Conservation (phyloP, 805 yeast genomes). For the Wickerhamomyces bisporus region DNA sequence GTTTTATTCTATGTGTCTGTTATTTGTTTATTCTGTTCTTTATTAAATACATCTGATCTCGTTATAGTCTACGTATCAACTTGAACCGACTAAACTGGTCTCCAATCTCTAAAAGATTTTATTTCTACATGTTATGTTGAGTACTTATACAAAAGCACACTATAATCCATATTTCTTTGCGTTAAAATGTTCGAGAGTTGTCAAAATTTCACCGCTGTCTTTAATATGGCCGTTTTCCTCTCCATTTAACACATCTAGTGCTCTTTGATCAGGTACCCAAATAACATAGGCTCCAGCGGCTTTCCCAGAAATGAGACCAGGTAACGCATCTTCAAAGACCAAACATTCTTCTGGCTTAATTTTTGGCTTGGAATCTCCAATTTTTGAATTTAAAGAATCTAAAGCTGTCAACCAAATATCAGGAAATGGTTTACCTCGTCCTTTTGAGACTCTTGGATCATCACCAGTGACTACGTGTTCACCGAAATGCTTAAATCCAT, state of each 20-base stretch:
- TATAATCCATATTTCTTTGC: slow-evolving; percentile 40
- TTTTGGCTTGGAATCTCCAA: slow-evolving; percentile 29
- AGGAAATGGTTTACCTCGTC: slow-evolving; percentile 91
- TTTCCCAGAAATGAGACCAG: slow-evolving; percentile 83
- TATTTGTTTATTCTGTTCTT: neutral
- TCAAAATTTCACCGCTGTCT: slow-evolving; percentile 52
- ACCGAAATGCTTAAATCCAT: slow-evolving; percentile 62
- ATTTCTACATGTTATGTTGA: too few relatives aligned
- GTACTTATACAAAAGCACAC: neutral
- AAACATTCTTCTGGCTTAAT: slow-evolving; percentile 75
- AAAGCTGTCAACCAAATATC: slow-evolving; percentile 88
- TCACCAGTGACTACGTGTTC: slow-evolving; percentile 81
- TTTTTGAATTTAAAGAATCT: slow-evolving; percentile 57
- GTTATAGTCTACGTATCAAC: too few relatives aligned
- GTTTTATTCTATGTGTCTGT: neutral
- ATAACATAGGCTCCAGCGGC: slow-evolving; percentile 82
- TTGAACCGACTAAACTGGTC: too few relatives aligned
- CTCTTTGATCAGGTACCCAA: slow-evolving; percentile 90
- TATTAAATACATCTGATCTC: neutral
- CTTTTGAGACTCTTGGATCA: slow-evolving; percentile 73
- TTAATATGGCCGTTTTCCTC: slow-evolving; percentile 47
- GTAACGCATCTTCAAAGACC: slow-evolving; percentile 92
- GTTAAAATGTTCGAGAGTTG: slow-evolving; percentile 49
- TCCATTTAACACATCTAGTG: slow-evolving; percentile 48
- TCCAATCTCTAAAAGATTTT: neutral